Evolutionary conservation across 306 rosid species (phyloP).

Genomic region (Glycine tomentella): DNA sequence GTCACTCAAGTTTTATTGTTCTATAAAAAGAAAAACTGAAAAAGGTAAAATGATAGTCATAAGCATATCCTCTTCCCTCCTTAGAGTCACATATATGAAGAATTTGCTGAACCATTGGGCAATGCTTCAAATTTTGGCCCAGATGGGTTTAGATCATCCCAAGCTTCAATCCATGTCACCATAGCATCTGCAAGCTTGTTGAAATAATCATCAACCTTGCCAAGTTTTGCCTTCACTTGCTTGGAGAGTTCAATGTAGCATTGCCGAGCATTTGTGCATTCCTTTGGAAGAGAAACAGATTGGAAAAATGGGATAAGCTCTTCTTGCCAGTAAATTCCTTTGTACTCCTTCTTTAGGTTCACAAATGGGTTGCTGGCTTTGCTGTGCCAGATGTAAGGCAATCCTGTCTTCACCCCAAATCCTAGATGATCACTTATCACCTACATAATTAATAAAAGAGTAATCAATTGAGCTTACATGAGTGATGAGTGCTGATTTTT

Average conservation of each 20-base stretch:
- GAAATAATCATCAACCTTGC: constrained; percentile 78
- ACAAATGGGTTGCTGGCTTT: constrained; percentile 89
- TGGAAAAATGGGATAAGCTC: constrained; percentile 86
- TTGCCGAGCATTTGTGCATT: constrained; percentile 70
- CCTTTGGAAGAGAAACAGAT: constrained; percentile 68
- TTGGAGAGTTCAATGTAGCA: constrained; percentile 87
- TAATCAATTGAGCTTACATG: background rate
- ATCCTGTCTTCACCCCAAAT: constrained; percentile 82
- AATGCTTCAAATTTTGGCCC: constrained; percentile 52
- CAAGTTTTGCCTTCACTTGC: constrained; percentile 79
- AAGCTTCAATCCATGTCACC: constrained; percentile 88
- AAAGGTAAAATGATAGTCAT: constrained; percentile 25
- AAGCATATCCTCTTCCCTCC: constrained; percentile 51
- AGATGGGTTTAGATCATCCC: constrained; percentile 75
- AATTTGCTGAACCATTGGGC: constrained; percentile 43
- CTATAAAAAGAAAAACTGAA: constrained; percentile 26
- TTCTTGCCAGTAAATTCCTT: constrained; percentile 92
- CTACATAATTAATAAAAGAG: constrained; percentile 49
- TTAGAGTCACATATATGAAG: constrained; percentile 43
- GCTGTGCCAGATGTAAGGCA: constrained; percentile 93
- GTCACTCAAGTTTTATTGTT: constrained; percentile 42
- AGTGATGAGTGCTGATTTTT: background rate
- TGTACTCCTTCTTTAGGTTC: constrained; percentile 87
- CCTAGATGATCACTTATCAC: constrained; percentile 86
- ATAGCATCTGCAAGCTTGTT: constrained; percentile 78